Base-by-base conservation (phyloP, 2,329 filamentous ascomycete species). In the Macroventuria anomochaeta region DNA sequence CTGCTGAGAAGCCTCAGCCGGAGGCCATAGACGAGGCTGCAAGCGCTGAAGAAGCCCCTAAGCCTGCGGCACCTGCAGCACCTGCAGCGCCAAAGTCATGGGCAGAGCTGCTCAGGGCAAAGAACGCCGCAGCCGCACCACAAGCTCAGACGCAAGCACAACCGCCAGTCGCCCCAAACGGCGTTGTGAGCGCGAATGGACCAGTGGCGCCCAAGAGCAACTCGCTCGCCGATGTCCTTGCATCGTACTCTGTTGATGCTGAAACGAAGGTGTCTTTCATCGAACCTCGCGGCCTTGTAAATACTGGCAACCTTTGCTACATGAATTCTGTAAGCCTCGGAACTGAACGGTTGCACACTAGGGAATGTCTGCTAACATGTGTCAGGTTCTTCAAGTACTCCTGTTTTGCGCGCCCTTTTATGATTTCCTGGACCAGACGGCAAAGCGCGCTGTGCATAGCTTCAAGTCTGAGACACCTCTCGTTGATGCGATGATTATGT, bases 301-400 rank as follows among this genome's bases (percentile, higher is more conserved):
- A 99, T 77, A 96, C 93, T 33, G 95, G 95, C 42, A 97, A 99
- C 72, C 96, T 97, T 90, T 99, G 95, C 77, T 99, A 99, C 78
- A 97, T 99, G 95, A 99, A 97, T 80, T 97, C 95, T 59, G 93
- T 96, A 82, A 78, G 90, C 79, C 18, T 11, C 3, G 3, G n/a
- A n/a, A n/a, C n/a, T n/a, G n/a, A 15, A 25, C 13, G 8, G n/a
- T n/a, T n/a, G n/a, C 13, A 3, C 5, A 15, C 13, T 6, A 0
- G 7, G 12, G 21, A 29, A 7, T 7, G 11, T 8, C 29, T 32
- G 17, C 48, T 82, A 69, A 83, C 63, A 25, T 7, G 7, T 34
- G 7, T 4, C 62, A 96, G 92, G 88, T 97, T 74, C 83, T 99
- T 62, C 95, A 99, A 88, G 90, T 96, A 71, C 85, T 99, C 68